Conservation (phyloP, 495 filamentous ascomycete species). For the Gamarada debralockiae region DNA sequence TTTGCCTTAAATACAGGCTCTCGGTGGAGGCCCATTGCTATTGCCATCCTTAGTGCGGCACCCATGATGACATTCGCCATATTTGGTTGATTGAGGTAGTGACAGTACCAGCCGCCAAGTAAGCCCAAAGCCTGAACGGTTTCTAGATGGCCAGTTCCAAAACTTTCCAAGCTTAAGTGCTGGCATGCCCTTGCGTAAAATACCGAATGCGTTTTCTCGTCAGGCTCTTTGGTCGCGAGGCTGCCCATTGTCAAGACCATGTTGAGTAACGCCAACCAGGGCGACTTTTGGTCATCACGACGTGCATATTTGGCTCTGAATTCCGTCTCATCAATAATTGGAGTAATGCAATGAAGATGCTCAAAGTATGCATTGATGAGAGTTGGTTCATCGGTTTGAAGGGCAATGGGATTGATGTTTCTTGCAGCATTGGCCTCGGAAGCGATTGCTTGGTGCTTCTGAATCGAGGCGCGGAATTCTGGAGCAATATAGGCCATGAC, state of each 20-base stretch:
- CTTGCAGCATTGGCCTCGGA: slow-evolving; percentile 24
- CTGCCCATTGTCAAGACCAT: slow-evolving; percentile 79
- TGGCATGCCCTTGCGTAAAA: slow-evolving; percentile 71
- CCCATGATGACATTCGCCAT: slow-evolving; percentile 66
- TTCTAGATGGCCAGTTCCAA: slow-evolving; percentile 67
- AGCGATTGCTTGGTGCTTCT: slow-evolving; percentile 38
- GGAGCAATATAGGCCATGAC: slow-evolving; percentile 78
- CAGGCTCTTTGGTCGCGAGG: slow-evolving; percentile 63
- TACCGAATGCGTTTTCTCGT: slow-evolving; percentile 65
- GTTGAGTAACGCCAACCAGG: slow-evolving; percentile 74
- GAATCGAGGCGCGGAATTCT: slow-evolving; percentile 42
- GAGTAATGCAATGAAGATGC: slow-evolving; percentile 68
- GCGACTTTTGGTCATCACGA: slow-evolving; percentile 60
- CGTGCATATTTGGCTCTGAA: slow-evolving; percentile 71
- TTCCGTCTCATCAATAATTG: slow-evolving; percentile 70
- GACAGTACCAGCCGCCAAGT: slow-evolving; percentile 73
- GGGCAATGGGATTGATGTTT: slow-evolving; percentile 32
- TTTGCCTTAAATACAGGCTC: slow-evolving; percentile 43
- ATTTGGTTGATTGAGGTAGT: slow-evolving; percentile 76
- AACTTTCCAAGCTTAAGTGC: slow-evolving; percentile 61
- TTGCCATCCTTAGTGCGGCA: slow-evolving; percentile 66
- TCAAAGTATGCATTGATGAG: slow-evolving; percentile 77
- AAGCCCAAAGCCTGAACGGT: slow-evolving; percentile 66
- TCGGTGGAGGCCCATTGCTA: slow-evolving; percentile 69
- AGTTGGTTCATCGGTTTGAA: slow-evolving; percentile 56